Base-by-base conservation (phyloP, 1,284 basidiomycete genomes). In the Papiliotrema flavescens region DNA sequence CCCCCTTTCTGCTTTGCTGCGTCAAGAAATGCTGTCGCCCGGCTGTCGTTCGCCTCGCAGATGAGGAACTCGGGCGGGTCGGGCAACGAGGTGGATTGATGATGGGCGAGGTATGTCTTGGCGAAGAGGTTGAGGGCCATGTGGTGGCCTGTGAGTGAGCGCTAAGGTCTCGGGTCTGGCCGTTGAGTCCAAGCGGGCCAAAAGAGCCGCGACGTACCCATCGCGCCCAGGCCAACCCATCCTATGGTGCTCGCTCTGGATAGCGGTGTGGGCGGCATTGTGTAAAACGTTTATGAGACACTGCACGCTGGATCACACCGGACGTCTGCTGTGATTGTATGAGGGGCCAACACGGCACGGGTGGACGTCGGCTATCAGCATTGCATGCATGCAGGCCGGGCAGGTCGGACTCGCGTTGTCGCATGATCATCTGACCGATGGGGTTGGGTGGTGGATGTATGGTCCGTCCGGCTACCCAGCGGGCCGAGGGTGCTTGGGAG, bases 41-140 rank as follows among this genome's bases (percentile, higher is more conserved):
- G 40, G 22, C 48, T 53, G 19, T 71, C 65, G 54, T 66, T 64
- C 23, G 64, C 60, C 54, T 76, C 74, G 59, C 74, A 76, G n/a
- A 76, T 65, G 28, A 72, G 54, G 42, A 71, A 73, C 17, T 52
- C 41, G n/a, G 67, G 55, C 42, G 53, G 36, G 35, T 53, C n/a
- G 22, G 23, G 17, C 43, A 19, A 11, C 8, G 37, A 36, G 11
- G 19, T 19, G 6, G 45, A 13, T 47, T 58, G 54, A n/a, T 63
- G 55, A 22, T 62, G 56, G 2, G 67, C 64, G 0, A 66, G 51
- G 39, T 63, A 61, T 1, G 69, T 70, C 62, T 74, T 74, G 46
- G 66, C 65, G 63, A 70, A 74, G 2, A 76, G 67, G 58, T 76
- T 73, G 40, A 68, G 53, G 26, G 74, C 73, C 71, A 76, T 75